A percentile compares a stretch with the other conserved stretches of the same genome.
Evolutionary conservation across 2,329 filamentous ascomycete species (phyloP).

Genomic region (Ophiobolus disseminans): DNA sequence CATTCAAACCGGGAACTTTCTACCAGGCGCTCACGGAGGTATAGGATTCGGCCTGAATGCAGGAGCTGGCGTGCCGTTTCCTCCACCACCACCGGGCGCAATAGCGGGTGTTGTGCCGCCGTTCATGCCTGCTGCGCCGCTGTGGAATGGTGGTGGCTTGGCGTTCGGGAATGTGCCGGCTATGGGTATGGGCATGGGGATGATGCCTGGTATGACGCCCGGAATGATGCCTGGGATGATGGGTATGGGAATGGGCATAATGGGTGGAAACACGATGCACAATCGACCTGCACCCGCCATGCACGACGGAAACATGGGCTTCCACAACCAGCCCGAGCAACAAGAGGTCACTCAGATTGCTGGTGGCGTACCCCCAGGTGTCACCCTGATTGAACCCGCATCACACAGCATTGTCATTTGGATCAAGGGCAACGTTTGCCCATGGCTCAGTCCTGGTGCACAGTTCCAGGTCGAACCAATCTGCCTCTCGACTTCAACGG

Average conservation of each 20-base stretch:
- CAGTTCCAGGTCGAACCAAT: slow-evolving; percentile 35
- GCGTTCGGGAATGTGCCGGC: slow-evolving; percentile 32
- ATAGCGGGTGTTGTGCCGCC: slow-evolving; percentile 27
- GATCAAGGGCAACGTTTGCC: slow-evolving; percentile 37
- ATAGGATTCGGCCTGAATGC: slow-evolving; percentile 36
- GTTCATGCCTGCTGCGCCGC: slow-evolving; percentile 32
- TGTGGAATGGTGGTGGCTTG: slow-evolving; percentile 31
- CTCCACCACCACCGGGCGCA: slow-evolving; percentile 33
- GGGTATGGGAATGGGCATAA: slow-evolving; percentile 21
- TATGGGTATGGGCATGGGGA: slow-evolving; percentile 9
- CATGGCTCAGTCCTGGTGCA: slow-evolving; percentile 38
- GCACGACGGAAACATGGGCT: slow-evolving; percentile 29
- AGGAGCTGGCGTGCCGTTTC: slow-evolving; percentile 27
- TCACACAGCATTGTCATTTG: slow-evolving; percentile 36
- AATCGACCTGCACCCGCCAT: slow-evolving; percentile 29
- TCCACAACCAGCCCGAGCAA: slow-evolving; percentile 29
- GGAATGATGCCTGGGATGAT: slow-evolving; percentile 14
- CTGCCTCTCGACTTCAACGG: slow-evolving; percentile 28
- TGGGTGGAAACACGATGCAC: slow-evolving; percentile 18
- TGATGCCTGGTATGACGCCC: slow-evolving; percentile 8
- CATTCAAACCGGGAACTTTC: slow-evolving; percentile 30
- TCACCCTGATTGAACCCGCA: slow-evolving; percentile 32
- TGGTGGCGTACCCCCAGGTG: slow-evolving; percentile 36
- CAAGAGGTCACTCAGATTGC: slow-evolving; percentile 32
- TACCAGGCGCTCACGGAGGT: slow-evolving; percentile 32